phyloP scores from a whole-genome alignment of 2,329 filamentous ascomycete species.

The Cytospora chrysosperma region DNA sequence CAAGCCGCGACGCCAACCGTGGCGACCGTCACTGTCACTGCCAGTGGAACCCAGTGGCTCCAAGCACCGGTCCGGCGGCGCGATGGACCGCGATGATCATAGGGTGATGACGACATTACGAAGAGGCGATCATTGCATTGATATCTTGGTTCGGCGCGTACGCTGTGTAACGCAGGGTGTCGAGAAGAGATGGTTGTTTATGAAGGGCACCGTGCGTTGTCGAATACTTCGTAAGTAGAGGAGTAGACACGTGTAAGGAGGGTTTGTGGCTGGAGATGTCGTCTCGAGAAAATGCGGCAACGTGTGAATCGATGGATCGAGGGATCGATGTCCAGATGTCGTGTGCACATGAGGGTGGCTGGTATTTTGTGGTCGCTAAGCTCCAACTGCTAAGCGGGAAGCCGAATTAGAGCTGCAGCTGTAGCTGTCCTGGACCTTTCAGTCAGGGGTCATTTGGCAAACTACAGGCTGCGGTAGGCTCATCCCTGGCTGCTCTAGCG shows the following conservation, averaged over 20 bases:
- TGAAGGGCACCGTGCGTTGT: not conserved
- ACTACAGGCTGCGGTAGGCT: not conserved
- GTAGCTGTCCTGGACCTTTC: not conserved
- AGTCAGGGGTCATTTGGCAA: not conserved
- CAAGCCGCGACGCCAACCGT: slow-evolving; percentile 84
- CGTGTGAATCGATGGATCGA: not conserved
- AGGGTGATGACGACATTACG: slow-evolving; percentile 58
- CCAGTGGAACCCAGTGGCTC: slow-evolving; percentile 87
- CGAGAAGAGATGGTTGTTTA: not conserved
- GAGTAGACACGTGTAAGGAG: not conserved
- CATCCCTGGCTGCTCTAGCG: not conserved
- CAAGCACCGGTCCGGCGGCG: slow-evolving; percentile 63
- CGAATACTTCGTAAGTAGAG: not conserved
- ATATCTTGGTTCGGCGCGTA: slow-evolving; percentile 1
- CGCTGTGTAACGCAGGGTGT: not conserved
- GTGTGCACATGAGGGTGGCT: not conserved
- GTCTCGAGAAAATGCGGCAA: not conserved
- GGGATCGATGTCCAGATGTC: not conserved
- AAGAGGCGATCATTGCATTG: slow-evolving; percentile 39
- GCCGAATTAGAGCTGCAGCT: not conserved
- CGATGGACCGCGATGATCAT: slow-evolving; percentile 60
- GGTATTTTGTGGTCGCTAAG: not conserved
- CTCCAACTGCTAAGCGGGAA: not conserved
- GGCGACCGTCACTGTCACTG: slow-evolving; percentile 82
- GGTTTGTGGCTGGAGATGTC: not conserved